phyloP scores from a whole-genome alignment of 2,329 filamentous ascomycete genomes.

The Cercospora zeina region DNA sequence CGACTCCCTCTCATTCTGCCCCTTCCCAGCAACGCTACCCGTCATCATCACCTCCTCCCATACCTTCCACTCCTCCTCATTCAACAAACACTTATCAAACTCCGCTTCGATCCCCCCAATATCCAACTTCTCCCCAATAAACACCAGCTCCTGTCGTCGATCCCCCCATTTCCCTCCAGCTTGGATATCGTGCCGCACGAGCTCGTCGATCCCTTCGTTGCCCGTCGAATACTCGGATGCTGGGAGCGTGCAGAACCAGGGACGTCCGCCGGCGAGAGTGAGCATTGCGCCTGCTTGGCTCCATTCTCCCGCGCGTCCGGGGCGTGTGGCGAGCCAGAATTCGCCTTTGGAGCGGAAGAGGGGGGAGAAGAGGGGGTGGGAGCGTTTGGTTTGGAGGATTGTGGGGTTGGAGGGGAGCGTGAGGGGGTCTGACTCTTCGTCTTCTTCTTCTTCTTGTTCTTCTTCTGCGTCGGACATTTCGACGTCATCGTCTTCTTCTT shows the following conservation, averaged over 20 bases:
- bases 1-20: constrained; percentile 22
- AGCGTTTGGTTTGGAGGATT: constrained; percentile 59
- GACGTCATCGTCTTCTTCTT: constrained; percentile 29
- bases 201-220: constrained; percentile 50
- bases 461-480: constrained; percentile 39
- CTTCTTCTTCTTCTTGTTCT: constrained; percentile 38
- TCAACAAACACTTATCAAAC: constrained; percentile 63
- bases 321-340: constrained; percentile 61
- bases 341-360: constrained; percentile 66
- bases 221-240: constrained; percentile 54
- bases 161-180: constrained; percentile 61
- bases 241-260: constrained; percentile 59
- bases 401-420: constrained; percentile 36
- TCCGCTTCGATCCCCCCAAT: constrained; percentile 52
- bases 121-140: constrained; percentile 68
- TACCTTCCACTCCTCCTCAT: constrained; percentile 55
- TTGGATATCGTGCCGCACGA: constrained; percentile 53
- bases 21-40: constrained; percentile 18
- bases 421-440: constrained; percentile 40
- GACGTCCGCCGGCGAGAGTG: constrained; percentile 59
- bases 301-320: constrained; percentile 60
- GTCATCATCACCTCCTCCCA: constrained; percentile 41
- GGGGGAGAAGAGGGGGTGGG: constrained; percentile 53
- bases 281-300: constrained; percentile 66
- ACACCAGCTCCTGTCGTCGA: constrained; percentile 69